Evolutionary conservation across 306 rosid genomes (phyloP).

Genomic region (Cucumis sativus): DNA sequence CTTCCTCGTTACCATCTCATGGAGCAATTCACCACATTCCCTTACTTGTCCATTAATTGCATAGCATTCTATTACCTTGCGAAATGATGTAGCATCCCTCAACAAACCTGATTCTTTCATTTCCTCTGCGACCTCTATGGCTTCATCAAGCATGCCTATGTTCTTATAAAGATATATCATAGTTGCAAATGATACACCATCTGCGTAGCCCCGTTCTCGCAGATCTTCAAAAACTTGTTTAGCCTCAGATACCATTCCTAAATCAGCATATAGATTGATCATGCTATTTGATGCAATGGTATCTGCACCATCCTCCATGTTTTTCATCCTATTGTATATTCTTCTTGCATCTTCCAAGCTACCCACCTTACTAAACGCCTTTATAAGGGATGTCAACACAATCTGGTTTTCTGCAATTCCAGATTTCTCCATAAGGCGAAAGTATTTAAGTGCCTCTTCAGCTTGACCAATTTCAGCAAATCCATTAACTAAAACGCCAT

Average conservation of each 20-base stretch:
- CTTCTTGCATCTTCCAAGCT: slow-evolving; percentile 49
- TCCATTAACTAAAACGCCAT: slow-evolving; percentile 75
- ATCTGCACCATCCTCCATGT: slow-evolving; percentile 53
- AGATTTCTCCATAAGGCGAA: slow-evolving; percentile 47
- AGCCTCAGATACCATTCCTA: slow-evolving; percentile 75
- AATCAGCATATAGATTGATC: slow-evolving; percentile 57
- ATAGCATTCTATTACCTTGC: slow-evolving; percentile 59
- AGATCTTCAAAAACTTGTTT: slow-evolving; percentile 43
- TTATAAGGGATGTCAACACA: slow-evolving; percentile 58
- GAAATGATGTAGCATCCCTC: slow-evolving; percentile 57
- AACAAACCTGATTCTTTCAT: slow-evolving; percentile 66
- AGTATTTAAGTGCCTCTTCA: slow-evolving; percentile 54
- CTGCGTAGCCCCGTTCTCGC: slow-evolving; percentile 41
- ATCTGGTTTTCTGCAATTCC: slow-evolving; percentile 53
- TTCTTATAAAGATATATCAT: slow-evolving; percentile 72
- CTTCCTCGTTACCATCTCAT: slow-evolving; percentile 63
- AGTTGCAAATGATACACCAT: slow-evolving; percentile 51
- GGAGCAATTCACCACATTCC: slow-evolving; percentile 62
- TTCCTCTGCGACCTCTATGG: slow-evolving; percentile 72
- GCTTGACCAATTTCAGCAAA: slow-evolving; percentile 70
- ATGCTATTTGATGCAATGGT: slow-evolving; percentile 63
- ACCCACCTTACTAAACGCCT: slow-evolving; percentile 63
- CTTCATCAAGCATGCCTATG: slow-evolving; percentile 55
- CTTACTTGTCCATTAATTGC: slow-evolving; percentile 46
- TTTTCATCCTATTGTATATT: slow-evolving; percentile 44